Conservation (phyloP, 2,329 filamentous ascomycete species). For the Huntiella abstrusa region DNA sequence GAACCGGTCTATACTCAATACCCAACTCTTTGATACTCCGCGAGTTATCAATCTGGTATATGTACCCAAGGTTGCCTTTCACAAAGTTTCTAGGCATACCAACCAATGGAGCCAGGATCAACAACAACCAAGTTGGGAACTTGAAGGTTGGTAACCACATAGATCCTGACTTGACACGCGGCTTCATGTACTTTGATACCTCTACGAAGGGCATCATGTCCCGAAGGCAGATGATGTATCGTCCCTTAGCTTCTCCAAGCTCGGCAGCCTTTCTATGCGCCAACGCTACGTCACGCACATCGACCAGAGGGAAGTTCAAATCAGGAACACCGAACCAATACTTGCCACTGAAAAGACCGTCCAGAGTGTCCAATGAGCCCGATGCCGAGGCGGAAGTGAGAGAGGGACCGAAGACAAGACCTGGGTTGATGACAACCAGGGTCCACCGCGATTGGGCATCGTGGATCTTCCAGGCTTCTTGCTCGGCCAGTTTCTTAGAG, state of each 20-base stretch:
- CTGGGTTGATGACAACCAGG: conserved; percentile 11
- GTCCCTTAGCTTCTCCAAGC: conserved; percentile 7
- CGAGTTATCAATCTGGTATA: conserved; percentile 14
- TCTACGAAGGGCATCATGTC: conserved; percentile 8
- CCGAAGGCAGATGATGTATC: conserved; percentile 8
- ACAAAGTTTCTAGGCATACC: conserved; percentile 12
- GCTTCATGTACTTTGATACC: conserved; percentile 9
- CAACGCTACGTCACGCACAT: conserved; percentile 15
- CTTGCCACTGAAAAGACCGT: conserved; percentile 15
- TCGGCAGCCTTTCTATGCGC: conserved; percentile 11
- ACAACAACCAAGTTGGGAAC: background rate
- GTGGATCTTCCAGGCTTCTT: conserved; percentile 13
- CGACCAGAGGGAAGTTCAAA: conserved; percentile 13
- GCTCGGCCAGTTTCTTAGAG: conserved; percentile 12
- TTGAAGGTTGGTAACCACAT: conserved; percentile 12
- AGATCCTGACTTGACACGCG: conserved; percentile 8
- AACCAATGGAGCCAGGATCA: background rate
- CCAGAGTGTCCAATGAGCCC: conserved; percentile 14
- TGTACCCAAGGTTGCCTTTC: conserved; percentile 13
- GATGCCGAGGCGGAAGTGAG: conserved; percentile 13
- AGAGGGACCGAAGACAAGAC: conserved; percentile 11
- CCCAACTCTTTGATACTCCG: conserved; percentile 14
- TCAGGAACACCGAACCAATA: conserved; percentile 15
- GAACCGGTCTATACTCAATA: conserved; percentile 12
- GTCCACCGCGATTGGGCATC: conserved; percentile 11